phyloP scores from a whole-genome alignment of 2,329 filamentous ascomycete genomes.

The Cryphonectria carpinicola region DNA sequence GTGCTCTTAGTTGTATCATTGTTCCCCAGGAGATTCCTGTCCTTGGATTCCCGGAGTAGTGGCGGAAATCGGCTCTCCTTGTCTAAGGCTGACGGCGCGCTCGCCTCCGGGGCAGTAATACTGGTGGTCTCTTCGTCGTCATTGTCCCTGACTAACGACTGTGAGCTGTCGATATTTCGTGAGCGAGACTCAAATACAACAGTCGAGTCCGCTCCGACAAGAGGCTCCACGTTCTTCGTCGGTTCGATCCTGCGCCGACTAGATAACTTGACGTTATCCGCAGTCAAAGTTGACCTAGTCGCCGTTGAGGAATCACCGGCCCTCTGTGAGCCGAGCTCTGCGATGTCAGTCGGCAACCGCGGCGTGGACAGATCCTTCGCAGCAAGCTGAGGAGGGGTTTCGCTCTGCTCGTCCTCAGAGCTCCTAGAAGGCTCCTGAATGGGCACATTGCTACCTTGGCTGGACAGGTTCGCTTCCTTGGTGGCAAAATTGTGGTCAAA shows the following conservation, averaged over 20 bases:
- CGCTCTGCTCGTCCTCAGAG: background rate
- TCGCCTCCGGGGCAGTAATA: background rate
- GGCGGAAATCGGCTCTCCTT: background rate
- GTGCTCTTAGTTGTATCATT: background rate
- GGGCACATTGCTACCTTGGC: background rate
- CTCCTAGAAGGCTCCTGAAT: background rate
- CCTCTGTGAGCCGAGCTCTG: background rate
- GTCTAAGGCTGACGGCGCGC: background rate
- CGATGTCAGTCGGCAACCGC: background rate
- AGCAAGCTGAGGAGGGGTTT: background rate
- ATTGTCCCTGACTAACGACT: background rate
- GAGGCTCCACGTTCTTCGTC: background rate
- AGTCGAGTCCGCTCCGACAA: background rate
- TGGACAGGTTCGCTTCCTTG: background rate
- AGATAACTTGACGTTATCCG: background rate
- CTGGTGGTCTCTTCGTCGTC: background rate
- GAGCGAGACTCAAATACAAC: background rate
- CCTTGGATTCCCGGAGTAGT: background rate
- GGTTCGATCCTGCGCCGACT: background rate
- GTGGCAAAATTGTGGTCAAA: background rate
- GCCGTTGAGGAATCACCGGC: background rate
- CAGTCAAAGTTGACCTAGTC: background rate
- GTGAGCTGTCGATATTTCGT: background rate
- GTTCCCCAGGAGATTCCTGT: background rate
- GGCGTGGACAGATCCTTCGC: background rate